Evolutionary conservation across 257 asterid species (phyloP).

Genomic region (Fraxinus quadrangulata): DNA sequence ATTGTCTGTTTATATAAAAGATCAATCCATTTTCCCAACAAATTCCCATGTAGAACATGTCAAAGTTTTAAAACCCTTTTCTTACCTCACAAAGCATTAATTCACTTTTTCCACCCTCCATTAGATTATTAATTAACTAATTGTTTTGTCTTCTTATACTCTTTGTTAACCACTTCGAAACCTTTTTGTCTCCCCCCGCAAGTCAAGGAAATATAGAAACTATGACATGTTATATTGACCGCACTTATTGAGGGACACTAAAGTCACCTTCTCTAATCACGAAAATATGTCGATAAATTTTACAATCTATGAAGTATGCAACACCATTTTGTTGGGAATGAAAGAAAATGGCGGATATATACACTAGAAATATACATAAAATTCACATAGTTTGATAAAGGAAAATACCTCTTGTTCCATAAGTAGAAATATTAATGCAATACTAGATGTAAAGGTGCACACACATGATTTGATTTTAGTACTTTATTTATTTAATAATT

Average conservation of each 20-base stretch:
- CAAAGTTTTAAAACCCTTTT: constrained; percentile 10
- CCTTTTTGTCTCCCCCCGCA: constrained; percentile 31
- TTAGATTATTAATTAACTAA: constrained; percentile 21
- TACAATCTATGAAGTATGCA: neutral
- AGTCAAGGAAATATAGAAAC: constrained; percentile 15
- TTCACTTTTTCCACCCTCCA: constrained; percentile 20
- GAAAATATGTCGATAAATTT: neutral
- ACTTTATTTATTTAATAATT: too few species aligned
- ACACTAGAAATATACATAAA: neutral
- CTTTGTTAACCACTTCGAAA: constrained; percentile 33
- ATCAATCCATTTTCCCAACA: constrained; percentile 10
- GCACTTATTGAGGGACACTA: neutral
- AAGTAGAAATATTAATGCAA: too few species aligned
- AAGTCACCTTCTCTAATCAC: neutral
- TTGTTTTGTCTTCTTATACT: constrained; percentile 25
- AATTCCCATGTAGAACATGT: constrained; percentile 32
- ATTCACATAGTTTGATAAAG: too few species aligned
- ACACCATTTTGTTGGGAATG: neutral
- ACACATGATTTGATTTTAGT: too few species aligned
- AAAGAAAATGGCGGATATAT: neutral
- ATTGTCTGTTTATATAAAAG: constrained; percentile 23
- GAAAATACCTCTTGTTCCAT: neutral
- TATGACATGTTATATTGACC: neutral
- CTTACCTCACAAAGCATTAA: constrained; percentile 40
- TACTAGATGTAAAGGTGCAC: too few species aligned